Evolutionary conservation across 2,329 filamentous ascomycete species (phyloP).

Genomic region (Parastagonospora avenae): DNA sequence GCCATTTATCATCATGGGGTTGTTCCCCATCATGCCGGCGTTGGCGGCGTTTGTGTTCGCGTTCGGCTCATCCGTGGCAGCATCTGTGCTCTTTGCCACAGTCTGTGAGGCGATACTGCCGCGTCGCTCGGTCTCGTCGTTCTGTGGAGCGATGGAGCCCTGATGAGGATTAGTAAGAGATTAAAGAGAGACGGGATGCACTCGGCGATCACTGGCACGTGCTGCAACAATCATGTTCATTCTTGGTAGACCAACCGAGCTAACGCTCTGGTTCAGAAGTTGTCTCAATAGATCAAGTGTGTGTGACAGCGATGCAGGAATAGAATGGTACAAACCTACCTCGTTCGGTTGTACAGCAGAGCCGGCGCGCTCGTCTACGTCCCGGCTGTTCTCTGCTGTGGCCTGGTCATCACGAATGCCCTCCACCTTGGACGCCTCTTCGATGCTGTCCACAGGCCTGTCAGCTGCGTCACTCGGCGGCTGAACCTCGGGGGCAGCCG

Average conservation of each 20-base stretch:
- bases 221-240: constrained; percentile 26
- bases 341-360: constrained; percentile 27
- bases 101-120: constrained; percentile 23
- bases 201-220: constrained; percentile 25
- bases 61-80: constrained; percentile 19
- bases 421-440: constrained; percentile 22
- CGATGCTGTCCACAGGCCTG: constrained; percentile 36
- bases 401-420: constrained; percentile 11
- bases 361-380: constrained; percentile 18
- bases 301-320: background rate
- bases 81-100: constrained; percentile 18
- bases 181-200: constrained; percentile 7
- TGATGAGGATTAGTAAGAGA: constrained; percentile 21
- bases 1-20: constrained; percentile 33
- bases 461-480: constrained; percentile 26
- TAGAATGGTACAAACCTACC: constrained; percentile 25
- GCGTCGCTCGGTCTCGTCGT: constrained; percentile 16
- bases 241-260: constrained; percentile 13
- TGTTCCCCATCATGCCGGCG: constrained; percentile 25
- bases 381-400: constrained; percentile 14
- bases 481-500: constrained; percentile 27
- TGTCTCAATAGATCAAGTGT: constrained; percentile 6
- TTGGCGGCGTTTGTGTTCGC: constrained; percentile 20
- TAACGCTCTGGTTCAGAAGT: constrained; percentile 5
- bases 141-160: constrained; percentile 17